Conservation (phyloP, 768 basidiomycete species). For the Boletus speciosus region DNA sequence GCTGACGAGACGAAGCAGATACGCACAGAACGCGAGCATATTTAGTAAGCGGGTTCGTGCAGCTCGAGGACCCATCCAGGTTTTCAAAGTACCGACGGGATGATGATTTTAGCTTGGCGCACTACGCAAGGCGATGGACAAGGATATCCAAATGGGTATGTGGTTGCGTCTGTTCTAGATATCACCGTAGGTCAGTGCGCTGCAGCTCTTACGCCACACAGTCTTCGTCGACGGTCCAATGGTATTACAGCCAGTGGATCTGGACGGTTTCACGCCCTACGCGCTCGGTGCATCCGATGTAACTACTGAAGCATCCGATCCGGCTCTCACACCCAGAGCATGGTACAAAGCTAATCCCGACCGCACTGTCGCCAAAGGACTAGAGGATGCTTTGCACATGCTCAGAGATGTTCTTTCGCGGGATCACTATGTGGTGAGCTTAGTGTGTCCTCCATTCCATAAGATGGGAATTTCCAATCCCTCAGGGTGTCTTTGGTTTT, state of each 20-base stretch:
- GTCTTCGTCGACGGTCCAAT: conserved; percentile 75
- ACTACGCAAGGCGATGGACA: conserved; percentile 63
- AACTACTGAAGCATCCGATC: conserved; percentile 38
- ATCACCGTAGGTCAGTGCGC: not conserved
- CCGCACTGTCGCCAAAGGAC: conserved; percentile 48
- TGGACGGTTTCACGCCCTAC: conserved; percentile 32
- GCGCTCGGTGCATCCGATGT: conserved; percentile 40
- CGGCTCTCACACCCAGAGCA: conserved; percentile 53
- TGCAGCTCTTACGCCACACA: conserved; percentile 33
- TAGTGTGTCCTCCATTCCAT: not conserved
- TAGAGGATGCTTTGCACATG: conserved; percentile 53
- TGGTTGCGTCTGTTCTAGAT: not conserved
- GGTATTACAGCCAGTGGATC: conserved; percentile 62
- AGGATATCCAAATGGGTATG: conserved; percentile 63
- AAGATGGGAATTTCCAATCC: not conserved
- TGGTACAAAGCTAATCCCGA: conserved; percentile 68
- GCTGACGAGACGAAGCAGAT: conserved; percentile 37
- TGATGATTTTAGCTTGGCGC: conserved; percentile 55
- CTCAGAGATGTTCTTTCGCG: conserved; percentile 56
- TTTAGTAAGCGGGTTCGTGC: conserved; percentile 66
- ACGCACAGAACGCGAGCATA: conserved; percentile 65
- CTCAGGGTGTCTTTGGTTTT: conserved; percentile 76
- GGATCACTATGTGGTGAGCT: conserved; percentile 63
- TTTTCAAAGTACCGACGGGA: not conserved
- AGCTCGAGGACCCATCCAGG: not conserved